Conservation (phyloP, 148 eudicot species). For the Silene conica region DNA sequence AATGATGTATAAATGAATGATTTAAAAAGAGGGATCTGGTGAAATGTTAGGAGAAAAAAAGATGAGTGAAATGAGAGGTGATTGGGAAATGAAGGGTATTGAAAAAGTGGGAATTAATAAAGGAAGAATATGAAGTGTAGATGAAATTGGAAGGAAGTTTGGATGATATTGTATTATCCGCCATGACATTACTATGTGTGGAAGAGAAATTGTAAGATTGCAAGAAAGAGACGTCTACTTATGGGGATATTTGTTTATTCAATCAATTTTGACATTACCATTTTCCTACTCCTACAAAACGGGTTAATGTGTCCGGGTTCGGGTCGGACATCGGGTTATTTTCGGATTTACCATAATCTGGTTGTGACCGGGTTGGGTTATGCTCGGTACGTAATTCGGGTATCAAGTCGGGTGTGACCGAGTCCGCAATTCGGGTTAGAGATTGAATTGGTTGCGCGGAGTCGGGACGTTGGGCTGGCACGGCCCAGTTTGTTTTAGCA, state of each 20-base stretch:
- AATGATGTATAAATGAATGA: not conserved
- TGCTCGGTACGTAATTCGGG: too few relatives aligned
- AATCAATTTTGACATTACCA: too few relatives aligned
- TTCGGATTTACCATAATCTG: too few relatives aligned
- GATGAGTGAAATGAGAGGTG: not conserved
- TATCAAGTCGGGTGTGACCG: too few relatives aligned
- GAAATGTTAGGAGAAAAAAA: not conserved
- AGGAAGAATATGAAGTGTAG: conserved; percentile 16
- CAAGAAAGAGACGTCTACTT: conserved; percentile 14
- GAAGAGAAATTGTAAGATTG: conserved; percentile 8
- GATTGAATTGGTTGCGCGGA: too few relatives aligned
- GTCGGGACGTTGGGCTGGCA: too few relatives aligned
- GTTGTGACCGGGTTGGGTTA: too few relatives aligned
- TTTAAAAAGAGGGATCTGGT: not conserved
- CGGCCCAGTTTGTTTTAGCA: too few relatives aligned
- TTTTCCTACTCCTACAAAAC: too few relatives aligned
- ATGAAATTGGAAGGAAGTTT: conserved; percentile 20
- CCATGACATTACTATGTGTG: conserved; percentile 28
- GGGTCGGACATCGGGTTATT: too few relatives aligned
- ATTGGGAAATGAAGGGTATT: conserved; percentile 17
- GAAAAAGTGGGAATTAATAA: conserved; percentile 14
- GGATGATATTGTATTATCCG: conserved; percentile 30
- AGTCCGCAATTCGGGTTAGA: too few relatives aligned
- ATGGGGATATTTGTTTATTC: not conserved
- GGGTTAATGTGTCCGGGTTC: too few relatives aligned